Evolutionary conservation across 352 stramenopile species (phyloP).

Genomic region (Globisporangium barbulae): DNA sequence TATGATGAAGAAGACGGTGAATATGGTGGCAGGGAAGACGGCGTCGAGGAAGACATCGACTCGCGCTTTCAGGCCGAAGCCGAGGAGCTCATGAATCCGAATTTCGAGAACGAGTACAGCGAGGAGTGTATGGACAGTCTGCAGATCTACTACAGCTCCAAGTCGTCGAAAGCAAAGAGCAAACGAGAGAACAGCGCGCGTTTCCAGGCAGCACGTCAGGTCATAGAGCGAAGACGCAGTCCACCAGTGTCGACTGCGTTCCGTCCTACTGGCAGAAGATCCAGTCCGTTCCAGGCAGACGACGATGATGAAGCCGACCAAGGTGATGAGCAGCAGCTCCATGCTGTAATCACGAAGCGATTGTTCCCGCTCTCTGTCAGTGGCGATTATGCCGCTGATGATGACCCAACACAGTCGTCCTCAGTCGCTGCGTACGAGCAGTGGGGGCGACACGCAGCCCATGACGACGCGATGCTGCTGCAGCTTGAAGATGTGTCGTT

Average conservation of each 20-base stretch:
- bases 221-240: not conserved
- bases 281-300: not conserved
- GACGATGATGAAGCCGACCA: not conserved
- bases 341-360: constrained; percentile 11
- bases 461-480: constrained; percentile 21
- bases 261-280: not conserved
- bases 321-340: not conserved
- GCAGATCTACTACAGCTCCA: constrained; percentile 61
- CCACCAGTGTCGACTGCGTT: constrained; percentile 1
- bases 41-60: constrained; percentile 29
- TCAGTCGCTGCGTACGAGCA: constrained; percentile 18
- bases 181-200: constrained; percentile 12
- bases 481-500: constrained; percentile 15
- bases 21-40: not conserved
- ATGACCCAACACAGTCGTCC: not conserved
- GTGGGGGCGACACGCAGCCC: constrained; percentile 15
- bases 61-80: constrained; percentile 48
- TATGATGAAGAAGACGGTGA: constrained; percentile 16
- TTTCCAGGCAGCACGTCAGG: constrained; percentile 4
- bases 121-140: constrained; percentile 78
- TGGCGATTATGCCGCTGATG: constrained; percentile 4
- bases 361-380: constrained; percentile 12
- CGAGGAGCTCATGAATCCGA: constrained; percentile 73
- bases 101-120: constrained; percentile 79
- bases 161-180: constrained; percentile 24